Conservation (phyloP, 768 basidiomycete species). For the Exidia glandulosa region DNA sequence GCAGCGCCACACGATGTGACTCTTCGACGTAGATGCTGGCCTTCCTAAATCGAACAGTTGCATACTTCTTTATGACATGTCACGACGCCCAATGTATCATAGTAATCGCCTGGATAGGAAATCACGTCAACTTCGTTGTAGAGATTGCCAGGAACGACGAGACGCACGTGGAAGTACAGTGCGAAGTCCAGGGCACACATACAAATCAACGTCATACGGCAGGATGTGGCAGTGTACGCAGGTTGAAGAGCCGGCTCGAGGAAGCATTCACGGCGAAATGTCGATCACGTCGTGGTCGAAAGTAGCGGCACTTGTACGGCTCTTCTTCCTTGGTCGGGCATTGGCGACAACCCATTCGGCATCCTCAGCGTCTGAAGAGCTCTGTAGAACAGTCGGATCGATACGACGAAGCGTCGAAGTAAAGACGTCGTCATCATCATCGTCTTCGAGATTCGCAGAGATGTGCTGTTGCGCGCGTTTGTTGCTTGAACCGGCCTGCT, state of each 20-base stretch:
- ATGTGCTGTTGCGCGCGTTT: no score
- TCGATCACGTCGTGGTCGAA: constrained; percentile 21
- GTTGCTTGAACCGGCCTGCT: no score
- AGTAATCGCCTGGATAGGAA: neutral
- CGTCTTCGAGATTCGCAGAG: no score
- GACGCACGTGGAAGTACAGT: neutral
- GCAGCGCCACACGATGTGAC: constrained; percentile 3
- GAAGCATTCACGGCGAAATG: constrained; percentile 29
- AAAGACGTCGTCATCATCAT: constrained; percentile 7
- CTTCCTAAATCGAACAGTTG: neutral
- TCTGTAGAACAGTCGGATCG: constrained; percentile 2
- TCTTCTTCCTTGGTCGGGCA: constrained; percentile 2
- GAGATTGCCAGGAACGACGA: neutral
- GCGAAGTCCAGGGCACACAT: neutral
- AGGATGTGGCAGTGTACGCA: neutral
- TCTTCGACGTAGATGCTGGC: neutral
- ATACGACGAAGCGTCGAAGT: constrained; percentile 3
- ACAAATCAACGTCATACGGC: neutral
- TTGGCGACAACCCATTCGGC: constrained; percentile 6
- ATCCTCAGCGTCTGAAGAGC: constrained; percentile 8
- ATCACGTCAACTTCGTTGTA: neutral
- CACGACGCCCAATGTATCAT: neutral
- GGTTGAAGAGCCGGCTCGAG: no score
- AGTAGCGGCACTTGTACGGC: no score
- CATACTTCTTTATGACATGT: neutral